Percentiles rank a stretch among this genome's conserved stretches.
Evolutionary conservation across 1,284 basidiomycete species (phyloP).

Genomic region (Microbotryum silenes-acaulis): DNA sequence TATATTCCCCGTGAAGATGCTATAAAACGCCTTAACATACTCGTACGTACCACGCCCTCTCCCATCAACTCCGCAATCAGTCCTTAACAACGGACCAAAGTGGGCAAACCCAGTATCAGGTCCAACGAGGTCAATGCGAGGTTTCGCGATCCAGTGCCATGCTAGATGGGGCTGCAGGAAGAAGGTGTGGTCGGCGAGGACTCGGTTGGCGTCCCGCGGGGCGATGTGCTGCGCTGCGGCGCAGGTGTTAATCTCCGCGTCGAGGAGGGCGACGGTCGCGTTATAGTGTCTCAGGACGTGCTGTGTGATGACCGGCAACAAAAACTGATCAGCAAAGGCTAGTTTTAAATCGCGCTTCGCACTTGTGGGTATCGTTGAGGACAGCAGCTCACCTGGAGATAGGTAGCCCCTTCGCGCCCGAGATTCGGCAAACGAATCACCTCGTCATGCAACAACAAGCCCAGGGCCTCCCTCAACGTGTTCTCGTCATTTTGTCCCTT

Average conservation of each 20-base stretch:
- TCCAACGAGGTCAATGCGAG: conserved; percentile 35
- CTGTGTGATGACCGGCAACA: background rate
- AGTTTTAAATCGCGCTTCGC: no score
- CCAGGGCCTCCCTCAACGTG: conserved; percentile 10
- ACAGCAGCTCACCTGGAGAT: conserved; percentile 26
- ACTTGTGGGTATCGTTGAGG: background rate
- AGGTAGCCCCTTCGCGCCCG: conserved; percentile 35
- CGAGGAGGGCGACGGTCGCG: conserved; percentile 3
- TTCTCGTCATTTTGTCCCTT: conserved; percentile 13
- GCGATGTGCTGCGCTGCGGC: background rate
- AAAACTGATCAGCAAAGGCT: background rate
- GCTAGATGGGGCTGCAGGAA: conserved; percentile 43
- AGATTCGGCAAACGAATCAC: conserved; percentile 29
- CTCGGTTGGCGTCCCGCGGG: background rate
- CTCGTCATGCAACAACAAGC: conserved; percentile 11
- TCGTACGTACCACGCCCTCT: background rate
- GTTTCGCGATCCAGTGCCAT: conserved; percentile 40
- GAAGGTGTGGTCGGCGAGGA: conserved; percentile 37
- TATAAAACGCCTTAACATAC: conserved; percentile 25
- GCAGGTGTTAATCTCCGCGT: background rate
- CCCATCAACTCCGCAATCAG: background rate
- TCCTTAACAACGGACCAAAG: conserved; percentile 26
- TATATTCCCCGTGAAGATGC: conserved; percentile 26
- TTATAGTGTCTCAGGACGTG: conserved; percentile 30
- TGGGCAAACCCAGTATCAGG: conserved; percentile 36